Evolutionary conservation across 208 protist genomes (phyloP).

Genomic region (Borovskyia barvae): DNA sequence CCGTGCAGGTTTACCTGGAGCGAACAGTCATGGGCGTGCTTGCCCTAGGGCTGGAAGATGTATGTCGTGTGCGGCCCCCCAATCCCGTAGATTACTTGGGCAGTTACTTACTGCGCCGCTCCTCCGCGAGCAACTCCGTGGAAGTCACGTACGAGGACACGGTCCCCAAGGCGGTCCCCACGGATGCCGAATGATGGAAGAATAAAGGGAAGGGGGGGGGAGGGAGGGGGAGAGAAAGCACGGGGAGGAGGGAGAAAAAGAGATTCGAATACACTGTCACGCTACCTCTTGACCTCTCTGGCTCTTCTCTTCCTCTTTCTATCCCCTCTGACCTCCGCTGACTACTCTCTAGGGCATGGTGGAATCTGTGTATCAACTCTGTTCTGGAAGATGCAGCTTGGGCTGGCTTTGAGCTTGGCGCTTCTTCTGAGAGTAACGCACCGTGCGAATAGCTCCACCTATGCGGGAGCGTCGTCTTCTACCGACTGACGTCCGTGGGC

Average conservation of each 20-base stretch:
- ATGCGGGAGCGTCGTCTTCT: too few relatives aligned
- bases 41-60: conserved; percentile 80
- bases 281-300: not conserved
- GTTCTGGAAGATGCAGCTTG: too few relatives aligned
- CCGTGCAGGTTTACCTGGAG: conserved; percentile 84
- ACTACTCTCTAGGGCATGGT: not conserved
- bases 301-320: not conserved
- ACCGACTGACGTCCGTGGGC: too few relatives aligned
- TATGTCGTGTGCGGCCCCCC: conserved; percentile 86
- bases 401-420: too few relatives aligned
- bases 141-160: conserved; percentile 69
- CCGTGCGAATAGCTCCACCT: too few relatives aligned
- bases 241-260: too few relatives aligned
- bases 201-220: too few relatives aligned
- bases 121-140: conserved; percentile 54
- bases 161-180: conserved; percentile 20
- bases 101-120: conserved; percentile 82
- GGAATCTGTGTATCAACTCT: too few relatives aligned
- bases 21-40: conserved; percentile 82
- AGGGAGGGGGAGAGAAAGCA: too few relatives aligned
- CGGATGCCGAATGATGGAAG: not conserved
- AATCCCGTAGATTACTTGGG: conserved; percentile 93
- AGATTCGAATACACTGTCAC: too few relatives aligned
- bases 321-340: not conserved
- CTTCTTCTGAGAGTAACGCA: too few relatives aligned